Base-by-base conservation (phyloP, 2,329 filamentous ascomycete genomes). In the Trichoderma sp. region DNA sequence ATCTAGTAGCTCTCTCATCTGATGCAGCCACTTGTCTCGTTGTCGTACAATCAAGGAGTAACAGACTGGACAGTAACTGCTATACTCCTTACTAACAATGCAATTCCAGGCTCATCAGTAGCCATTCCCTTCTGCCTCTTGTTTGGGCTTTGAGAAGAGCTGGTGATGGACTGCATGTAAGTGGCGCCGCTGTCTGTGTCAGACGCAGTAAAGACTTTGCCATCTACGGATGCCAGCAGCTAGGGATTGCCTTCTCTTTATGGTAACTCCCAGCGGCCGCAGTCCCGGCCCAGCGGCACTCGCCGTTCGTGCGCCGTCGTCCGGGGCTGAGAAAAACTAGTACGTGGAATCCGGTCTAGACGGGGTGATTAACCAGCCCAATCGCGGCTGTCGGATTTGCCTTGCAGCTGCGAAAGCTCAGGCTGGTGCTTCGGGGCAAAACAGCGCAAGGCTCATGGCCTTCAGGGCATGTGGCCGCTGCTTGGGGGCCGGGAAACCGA, bases 221-320 rank as follows among this genome's bases (percentile, higher is more conserved):
- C 49, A 10, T n/a, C n/a, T n/a, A n/a, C n/a, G n/a, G n/a, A n/a
- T 46, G 7, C 43, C 43, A 11, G 2, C 5, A 0, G 46, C 21
- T 4, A 13, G 46, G n/a, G 46, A n/a, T 43, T 49, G 18, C 4
- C 11, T 49, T 24, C n/a, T 49, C n/a, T 4, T 49, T 49, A n/a
- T 1, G 21, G 51, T 5, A 54, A 54, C 26, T 54, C 51, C 30
- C 32, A 55, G 63, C 63, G 39, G 39, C 63, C 52, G 39, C 39
- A 24, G 49, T 26, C 58, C 63, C 63, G 63, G 51, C n/a, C 16
- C 26, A 58, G 51, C 63, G 63, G 64, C 21, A 66, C 54, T 66
- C 64, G 64, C 64, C 54, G n/a, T 5, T 58, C 54, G 63, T 54
- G 63, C 55, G 37, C 63, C 56, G 34, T 24, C 63, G 52, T 54